phyloP scores from a whole-genome alignment of 768 basidiomycete genomes.

The Kwoniella bestiolae region DNA sequence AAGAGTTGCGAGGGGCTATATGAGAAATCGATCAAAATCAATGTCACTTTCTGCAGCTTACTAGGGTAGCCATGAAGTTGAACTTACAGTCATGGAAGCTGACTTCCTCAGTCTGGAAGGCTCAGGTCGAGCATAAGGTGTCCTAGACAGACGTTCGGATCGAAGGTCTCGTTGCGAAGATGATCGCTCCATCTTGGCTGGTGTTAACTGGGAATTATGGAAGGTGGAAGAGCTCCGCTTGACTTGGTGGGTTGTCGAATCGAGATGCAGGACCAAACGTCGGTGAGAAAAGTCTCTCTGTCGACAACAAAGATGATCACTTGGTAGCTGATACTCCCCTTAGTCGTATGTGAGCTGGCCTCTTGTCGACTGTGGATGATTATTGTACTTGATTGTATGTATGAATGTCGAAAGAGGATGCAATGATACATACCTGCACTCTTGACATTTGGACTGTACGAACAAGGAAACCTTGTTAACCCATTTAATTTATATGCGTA shows the following conservation, averaged over 20 bases:
- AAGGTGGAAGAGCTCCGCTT: no score
- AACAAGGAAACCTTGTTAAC: background rate
- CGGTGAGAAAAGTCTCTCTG: no score
- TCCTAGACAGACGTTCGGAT: constrained; percentile 29
- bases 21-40: background rate
- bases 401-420: no score
- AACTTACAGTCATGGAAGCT: constrained; percentile 29
- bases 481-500: background rate
- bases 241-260: background rate
- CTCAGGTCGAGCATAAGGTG: constrained; percentile 43
- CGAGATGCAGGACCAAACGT: background rate
- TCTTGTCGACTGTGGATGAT: no score
- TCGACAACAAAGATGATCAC: no score
- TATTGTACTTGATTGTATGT: no score
- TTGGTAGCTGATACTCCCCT: no score
- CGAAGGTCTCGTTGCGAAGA: constrained; percentile 30
- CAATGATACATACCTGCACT: no score
- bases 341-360: no score
- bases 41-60: background rate
- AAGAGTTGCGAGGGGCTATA: constrained; percentile 35
- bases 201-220: background rate
- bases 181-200: constrained; percentile 40
- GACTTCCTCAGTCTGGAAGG: constrained; percentile 22
- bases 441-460: background rate
- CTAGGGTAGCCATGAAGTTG: background rate